These are phyloP conservation scores for Blastobotrys petasosporus DNA, from an alignment of 1,139 yeast species.

Conservation along the genomic window DNA sequence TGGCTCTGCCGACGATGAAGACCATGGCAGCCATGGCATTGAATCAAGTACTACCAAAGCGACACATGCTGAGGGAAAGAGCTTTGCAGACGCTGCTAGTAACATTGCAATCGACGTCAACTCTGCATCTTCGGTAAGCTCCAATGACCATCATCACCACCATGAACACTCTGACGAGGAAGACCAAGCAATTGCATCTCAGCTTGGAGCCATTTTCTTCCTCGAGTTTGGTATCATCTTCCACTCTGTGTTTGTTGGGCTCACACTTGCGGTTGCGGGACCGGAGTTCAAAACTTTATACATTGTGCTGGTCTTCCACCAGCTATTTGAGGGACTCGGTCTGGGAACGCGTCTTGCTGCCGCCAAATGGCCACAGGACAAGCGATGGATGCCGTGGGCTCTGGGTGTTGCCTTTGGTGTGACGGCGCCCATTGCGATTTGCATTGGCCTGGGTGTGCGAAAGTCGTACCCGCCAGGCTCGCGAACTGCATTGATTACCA, in stretches of 20 bases:
- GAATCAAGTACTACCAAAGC: neutral
- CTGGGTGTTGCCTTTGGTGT: slow-evolving; percentile 56
- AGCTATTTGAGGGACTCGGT: slow-evolving; percentile 89
- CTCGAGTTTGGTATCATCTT: slow-evolving; percentile 76
- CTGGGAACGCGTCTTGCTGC: slow-evolving; percentile 80
- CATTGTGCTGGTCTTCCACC: slow-evolving; percentile 82
- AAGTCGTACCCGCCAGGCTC: slow-evolving; percentile 52
- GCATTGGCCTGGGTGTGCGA: slow-evolving; percentile 82
- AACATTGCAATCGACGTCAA: neutral
- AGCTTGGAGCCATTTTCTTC: slow-evolving; percentile 50
- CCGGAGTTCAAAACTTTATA: slow-evolving; percentile 72
- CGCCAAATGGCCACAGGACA: slow-evolving; percentile 56
- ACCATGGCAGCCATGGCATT: neutral
- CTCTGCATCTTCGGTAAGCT: slow-evolving; percentile 3
- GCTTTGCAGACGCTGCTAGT: too few relatives aligned
- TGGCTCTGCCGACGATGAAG: neutral
- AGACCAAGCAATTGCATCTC: slow-evolving; percentile 24
- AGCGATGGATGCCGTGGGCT: slow-evolving; percentile 50
- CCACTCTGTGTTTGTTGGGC: slow-evolving; percentile 77
- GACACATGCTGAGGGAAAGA: too few relatives aligned
- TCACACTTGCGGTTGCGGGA: slow-evolving; percentile 65
- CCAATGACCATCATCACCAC: slow-evolving; percentile 4
- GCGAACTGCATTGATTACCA: slow-evolving; percentile 58
- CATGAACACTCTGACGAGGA: slow-evolving; percentile 9
- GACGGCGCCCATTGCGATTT: slow-evolving; percentile 81